These are phyloP conservation scores for Mycena galericulata DNA, from an alignment of 768 basidiomycete species.

Conservation along the genomic window DNA sequence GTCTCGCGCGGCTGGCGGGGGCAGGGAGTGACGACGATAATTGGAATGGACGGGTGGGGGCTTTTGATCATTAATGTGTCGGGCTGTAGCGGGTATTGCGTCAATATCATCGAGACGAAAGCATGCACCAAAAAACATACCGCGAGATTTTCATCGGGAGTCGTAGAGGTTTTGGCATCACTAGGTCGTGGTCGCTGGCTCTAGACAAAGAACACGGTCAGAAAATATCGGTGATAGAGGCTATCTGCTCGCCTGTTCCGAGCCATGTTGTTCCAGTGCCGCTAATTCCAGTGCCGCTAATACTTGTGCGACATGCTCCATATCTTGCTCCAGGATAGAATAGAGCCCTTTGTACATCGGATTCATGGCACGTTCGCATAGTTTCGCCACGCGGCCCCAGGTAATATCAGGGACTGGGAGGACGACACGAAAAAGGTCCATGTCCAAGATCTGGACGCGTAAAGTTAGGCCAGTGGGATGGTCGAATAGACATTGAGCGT, in stretches of 20 bases:
- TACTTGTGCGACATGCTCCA: constrained; percentile 25
- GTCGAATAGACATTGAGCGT: background rate
- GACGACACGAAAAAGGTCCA: constrained; percentile 20
- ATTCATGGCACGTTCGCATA: constrained; percentile 28
- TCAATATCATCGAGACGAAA: background rate
- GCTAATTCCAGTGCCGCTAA: constrained; percentile 20
- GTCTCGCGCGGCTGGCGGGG: constrained; percentile 51
- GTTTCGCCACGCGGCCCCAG: constrained; percentile 20
- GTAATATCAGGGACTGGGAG: constrained; percentile 25
- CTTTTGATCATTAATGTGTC: constrained; percentile 46
- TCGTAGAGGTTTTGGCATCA: no score
- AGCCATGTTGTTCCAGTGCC: constrained; percentile 8
- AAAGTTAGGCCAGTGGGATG: background rate
- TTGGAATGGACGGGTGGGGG: constrained; percentile 55
- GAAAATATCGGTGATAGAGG: no score
- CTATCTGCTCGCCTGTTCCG: no score
- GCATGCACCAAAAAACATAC: background rate
- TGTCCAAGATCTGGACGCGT: constrained; percentile 8
- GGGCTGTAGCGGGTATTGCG: background rate
- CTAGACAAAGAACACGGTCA: no score
- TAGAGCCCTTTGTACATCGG: constrained; percentile 29
- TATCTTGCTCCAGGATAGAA: constrained; percentile 22
- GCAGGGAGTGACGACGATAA: constrained; percentile 65
- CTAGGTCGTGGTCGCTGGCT: no score
- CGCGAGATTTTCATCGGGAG: background rate